phyloP scores from a whole-genome alignment of 768 basidiomycete species.

The Nidularia sp. region DNA sequence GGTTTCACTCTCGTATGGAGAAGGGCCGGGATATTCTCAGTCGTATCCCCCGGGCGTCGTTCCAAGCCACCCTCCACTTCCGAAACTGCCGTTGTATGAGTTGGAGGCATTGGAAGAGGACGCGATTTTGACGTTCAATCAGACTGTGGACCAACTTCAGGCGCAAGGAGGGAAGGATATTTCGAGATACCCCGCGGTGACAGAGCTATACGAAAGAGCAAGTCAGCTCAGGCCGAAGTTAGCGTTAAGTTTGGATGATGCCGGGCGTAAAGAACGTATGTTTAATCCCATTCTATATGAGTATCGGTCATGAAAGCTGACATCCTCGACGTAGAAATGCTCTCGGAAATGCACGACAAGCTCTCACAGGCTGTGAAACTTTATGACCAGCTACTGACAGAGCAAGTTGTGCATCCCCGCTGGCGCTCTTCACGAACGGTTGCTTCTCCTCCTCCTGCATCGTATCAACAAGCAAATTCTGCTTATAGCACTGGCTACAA shows the following conservation, averaged over 20 bases:
- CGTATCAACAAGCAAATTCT: constrained; percentile 20
- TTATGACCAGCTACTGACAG: constrained; percentile 84
- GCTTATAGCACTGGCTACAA: constrained; percentile 3
- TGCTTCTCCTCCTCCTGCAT: constrained; percentile 15
- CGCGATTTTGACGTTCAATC: constrained; percentile 85
- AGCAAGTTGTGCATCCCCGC: constrained; percentile 71
- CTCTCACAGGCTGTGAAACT: constrained; percentile 87
- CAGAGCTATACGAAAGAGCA: constrained; percentile 82
- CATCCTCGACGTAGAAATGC: constrained; percentile 51
- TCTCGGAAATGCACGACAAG: constrained; percentile 94
- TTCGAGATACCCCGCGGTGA: constrained; percentile 78
- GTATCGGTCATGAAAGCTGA: too few species aligned
- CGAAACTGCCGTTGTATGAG: constrained; percentile 73
- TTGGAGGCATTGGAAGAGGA: constrained; percentile 80
- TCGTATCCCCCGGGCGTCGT: constrained; percentile 31
- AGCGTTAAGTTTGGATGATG: constrained; percentile 78
- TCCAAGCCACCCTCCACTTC: constrained; percentile 34
- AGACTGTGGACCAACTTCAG: constrained; percentile 82
- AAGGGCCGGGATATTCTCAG: constrained; percentile 35
- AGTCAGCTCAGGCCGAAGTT: constrained; percentile 76
- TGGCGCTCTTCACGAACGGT: constrained; percentile 46
- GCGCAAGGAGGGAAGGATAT: constrained; percentile 76
- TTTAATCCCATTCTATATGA: constrained; percentile 1
- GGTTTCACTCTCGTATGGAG: constrained; percentile 24
- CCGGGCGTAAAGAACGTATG: constrained; percentile 79